These are phyloP conservation scores for Peziza echinospora DNA, from an alignment of 495 filamentous ascomycete genomes.

Conservation along the genomic window DNA sequence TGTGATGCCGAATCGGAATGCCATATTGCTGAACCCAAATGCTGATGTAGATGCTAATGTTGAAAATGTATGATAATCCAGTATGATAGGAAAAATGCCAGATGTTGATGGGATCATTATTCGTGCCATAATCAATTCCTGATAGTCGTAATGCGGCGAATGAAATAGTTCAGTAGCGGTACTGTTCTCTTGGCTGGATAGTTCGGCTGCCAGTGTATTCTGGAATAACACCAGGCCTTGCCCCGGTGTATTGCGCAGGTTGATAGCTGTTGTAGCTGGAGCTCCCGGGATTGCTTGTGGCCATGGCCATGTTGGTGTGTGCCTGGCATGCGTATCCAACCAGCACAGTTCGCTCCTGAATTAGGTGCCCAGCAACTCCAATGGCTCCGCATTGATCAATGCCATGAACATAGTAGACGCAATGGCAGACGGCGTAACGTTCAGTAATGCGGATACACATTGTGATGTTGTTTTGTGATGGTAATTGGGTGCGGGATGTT, in stretches of 20 bases:
- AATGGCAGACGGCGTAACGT: constrained; percentile 63
- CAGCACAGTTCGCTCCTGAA: constrained; percentile 55
- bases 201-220: background rate
- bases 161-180: too few species aligned
- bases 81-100: too few species aligned
- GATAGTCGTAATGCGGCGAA: background rate
- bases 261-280: background rate
- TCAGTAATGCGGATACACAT: constrained; percentile 67
- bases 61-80: too few species aligned
- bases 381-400: constrained; percentile 56
- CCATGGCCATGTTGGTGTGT: constrained; percentile 15
- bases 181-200: background rate
- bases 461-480: too few species aligned
- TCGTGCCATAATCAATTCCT: background rate
- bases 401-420: constrained; percentile 64
- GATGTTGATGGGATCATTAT: too few species aligned
- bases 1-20: too few species aligned
- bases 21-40: too few species aligned
- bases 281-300: background rate
- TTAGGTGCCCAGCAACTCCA: constrained; percentile 42
- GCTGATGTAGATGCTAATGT: too few species aligned
- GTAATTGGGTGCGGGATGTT: too few species aligned
- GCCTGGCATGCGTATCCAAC: constrained; percentile 53
- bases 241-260: background rate
- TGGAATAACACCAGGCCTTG: background rate